A percentile compares a stretch with the other conserved stretches of the same genome.
These are phyloP conservation scores for Fusarium proliferatum DNA, from an alignment of 2,329 filamentous ascomycete genomes.

Conservation along the genomic window DNA sequence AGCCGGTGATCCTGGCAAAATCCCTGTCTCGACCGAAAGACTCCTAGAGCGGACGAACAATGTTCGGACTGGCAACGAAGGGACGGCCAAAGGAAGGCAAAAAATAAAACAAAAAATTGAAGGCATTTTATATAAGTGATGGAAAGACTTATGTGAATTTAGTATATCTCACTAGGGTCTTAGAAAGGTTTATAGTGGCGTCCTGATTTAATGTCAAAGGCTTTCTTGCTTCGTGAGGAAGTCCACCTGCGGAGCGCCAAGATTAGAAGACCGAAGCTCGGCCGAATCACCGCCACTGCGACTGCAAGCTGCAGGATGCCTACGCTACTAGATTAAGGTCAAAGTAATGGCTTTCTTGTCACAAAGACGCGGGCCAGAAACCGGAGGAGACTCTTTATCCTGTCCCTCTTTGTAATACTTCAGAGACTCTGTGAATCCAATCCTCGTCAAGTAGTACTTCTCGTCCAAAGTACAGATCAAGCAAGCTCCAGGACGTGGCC, in stretches of 20 bases:
- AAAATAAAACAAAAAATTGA: no score
- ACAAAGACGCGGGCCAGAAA: neutral
- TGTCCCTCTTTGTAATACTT: neutral
- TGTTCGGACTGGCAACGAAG: neutral
- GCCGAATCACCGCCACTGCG: neutral
- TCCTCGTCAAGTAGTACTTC: neutral
- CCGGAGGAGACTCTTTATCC: neutral
- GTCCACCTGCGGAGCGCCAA: neutral
- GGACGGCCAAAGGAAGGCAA: neutral
- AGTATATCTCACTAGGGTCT: rapidly evolving
- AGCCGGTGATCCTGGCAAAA: neutral
- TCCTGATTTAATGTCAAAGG: neutral
- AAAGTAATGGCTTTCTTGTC: neutral
- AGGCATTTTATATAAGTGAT: neutral
- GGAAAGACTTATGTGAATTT: neutral
- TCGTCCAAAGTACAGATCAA: constrained; percentile 8
- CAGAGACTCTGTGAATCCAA: neutral
- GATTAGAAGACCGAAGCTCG: neutral
- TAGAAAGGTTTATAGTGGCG: neutral
- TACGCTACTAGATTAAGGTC: neutral
- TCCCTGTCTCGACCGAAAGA: neutral
- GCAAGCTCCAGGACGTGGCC: neutral
- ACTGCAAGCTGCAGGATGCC: neutral
- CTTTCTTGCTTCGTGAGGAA: neutral
- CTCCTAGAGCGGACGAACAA: rapidly evolving